A percentile compares a stretch with the other conserved stretches of the same genome.
These are phyloP conservation scores for Solanum bukasovii DNA, from an alignment of 257 asterid genomes.

Conservation along the genomic window DNA sequence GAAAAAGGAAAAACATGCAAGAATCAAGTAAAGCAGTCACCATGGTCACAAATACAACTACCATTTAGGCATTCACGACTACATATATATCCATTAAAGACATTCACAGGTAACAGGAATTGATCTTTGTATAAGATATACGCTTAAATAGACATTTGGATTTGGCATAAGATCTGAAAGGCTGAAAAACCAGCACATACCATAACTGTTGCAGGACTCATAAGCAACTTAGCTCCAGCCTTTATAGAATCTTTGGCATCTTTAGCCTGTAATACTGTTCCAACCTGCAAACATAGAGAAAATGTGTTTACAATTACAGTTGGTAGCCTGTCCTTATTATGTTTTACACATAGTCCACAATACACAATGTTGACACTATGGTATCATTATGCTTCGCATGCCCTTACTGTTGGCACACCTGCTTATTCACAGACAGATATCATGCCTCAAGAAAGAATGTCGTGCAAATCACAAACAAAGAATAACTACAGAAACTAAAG, in stretches of 20 bases:
- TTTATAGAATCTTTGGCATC: slow-evolving; percentile 47
- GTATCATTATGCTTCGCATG: not conserved
- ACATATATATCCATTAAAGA: not conserved
- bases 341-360: not conserved
- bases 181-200: slow-evolving; percentile 12
- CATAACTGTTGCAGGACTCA: slow-evolving; percentile 80
- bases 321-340: not conserved
- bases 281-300: slow-evolving; percentile 37
- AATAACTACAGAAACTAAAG: not conserved
- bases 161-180: not conserved
- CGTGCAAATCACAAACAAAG: not conserved
- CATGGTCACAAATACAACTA: not conserved
- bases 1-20: not conserved
- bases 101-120: not conserved
- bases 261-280: slow-evolving; percentile 48
- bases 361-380: not conserved
- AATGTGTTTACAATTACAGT: not conserved
- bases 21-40: not conserved
- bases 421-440: not conserved
- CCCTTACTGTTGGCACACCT: not conserved
- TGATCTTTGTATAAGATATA: not conserved
- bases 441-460: not conserved
- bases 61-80: not conserved
- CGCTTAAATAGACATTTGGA: not conserved
- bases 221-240: slow-evolving; percentile 70